These are phyloP conservation scores for Trichosphaerium sp. DNA, from an alignment of 78 protist genomes.

Conservation along the genomic window DNA sequence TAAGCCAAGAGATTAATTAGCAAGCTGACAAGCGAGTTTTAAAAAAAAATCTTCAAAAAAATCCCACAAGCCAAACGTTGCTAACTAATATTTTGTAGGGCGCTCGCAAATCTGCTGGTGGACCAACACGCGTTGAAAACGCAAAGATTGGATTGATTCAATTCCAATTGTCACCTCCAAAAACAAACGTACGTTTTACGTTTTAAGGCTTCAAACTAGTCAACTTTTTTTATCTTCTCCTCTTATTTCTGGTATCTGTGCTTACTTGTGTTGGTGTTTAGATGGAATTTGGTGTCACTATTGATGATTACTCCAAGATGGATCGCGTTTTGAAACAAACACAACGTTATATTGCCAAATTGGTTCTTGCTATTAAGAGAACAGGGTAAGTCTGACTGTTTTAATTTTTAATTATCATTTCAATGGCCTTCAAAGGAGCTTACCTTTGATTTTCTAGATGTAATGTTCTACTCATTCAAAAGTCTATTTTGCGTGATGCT, in stretches of 20 bases:
- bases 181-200: constrained; percentile 81
- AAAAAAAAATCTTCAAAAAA: no score
- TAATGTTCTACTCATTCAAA: constrained; percentile 97
- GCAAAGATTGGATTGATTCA: constrained; percentile 99
- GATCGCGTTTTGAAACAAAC: constrained; percentile 90
- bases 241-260: background rate
- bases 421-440: no score
- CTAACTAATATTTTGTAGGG: no score
- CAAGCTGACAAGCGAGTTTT: no score
- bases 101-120: no score
- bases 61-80: constrained; percentile 46
- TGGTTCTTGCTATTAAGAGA: constrained; percentile 85
- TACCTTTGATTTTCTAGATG: no score
- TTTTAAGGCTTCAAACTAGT: background rate
- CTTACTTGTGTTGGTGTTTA: background rate
- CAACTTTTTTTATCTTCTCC: background rate
- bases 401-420: no score
- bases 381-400: no score
- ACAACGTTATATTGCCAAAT: constrained; percentile 79
- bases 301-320: constrained; percentile 84
- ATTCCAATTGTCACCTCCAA: constrained; percentile 97
- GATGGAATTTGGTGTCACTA: constrained; percentile 66
- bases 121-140: constrained; percentile 81
- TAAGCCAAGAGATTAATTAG: no score
- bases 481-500: constrained; percentile 95